phyloP scores from a whole-genome alignment of 768 basidiomycete genomes.

The Trametes cinnabarina region DNA sequence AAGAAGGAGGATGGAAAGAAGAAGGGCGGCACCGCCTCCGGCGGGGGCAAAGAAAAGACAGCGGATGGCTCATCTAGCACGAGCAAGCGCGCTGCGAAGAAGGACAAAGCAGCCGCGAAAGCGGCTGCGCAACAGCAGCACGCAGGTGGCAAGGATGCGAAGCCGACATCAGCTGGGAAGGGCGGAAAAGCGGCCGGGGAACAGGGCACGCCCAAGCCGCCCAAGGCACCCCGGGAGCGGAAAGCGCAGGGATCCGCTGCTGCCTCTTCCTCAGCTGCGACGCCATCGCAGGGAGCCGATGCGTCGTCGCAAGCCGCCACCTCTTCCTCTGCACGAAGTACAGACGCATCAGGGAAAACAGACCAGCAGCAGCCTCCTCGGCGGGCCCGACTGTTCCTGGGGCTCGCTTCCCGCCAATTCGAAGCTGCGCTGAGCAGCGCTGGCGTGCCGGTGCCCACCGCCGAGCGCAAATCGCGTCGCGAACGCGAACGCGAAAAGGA shows the following conservation, averaged over 20 bases:
- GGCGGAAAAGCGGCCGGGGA: not conserved
- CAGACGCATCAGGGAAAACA: constrained; percentile 8
- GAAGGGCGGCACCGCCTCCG: constrained; percentile 24
- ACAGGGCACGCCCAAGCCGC: constrained; percentile 8
- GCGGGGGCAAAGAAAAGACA: constrained; percentile 18
- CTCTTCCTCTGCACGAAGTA: constrained; percentile 4
- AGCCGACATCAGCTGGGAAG: constrained; percentile 3
- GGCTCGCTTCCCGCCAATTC: constrained; percentile 64
- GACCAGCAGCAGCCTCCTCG: constrained; percentile 30
- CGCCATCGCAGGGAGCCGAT: not conserved
- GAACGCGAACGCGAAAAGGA: constrained; percentile 37
- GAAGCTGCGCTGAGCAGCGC: constrained; percentile 70
- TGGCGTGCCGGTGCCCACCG: constrained; percentile 37
- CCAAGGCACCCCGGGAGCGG: constrained; percentile 19
- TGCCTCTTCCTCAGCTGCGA: constrained; percentile 11
- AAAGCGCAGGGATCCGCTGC: constrained; percentile 21
- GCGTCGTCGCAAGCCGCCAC: not conserved
- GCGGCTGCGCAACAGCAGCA: constrained; percentile 13
- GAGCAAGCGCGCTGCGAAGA: constrained; percentile 40
- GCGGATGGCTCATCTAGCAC: constrained; percentile 17
- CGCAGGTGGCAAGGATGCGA: constrained; percentile 9
- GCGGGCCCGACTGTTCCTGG: constrained; percentile 57
- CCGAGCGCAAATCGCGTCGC: constrained; percentile 30
- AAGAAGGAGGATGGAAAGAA: constrained; percentile 43
- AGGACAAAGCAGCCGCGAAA: constrained; percentile 29